These are phyloP conservation scores for Bipolaris cookei DNA, from an alignment of 2,329 filamentous ascomycete species.

Conservation along the genomic window DNA sequence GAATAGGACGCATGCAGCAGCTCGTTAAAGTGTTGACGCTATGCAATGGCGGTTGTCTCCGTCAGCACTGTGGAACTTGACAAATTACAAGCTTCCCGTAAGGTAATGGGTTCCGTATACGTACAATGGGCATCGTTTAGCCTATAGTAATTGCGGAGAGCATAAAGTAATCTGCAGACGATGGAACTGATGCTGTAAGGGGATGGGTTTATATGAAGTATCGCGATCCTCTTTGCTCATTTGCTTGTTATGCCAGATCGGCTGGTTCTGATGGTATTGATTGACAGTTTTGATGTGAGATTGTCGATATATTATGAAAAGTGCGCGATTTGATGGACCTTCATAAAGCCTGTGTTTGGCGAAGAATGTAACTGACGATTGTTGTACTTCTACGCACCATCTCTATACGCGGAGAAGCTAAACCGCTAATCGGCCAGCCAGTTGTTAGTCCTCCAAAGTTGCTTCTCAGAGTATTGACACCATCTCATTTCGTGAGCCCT, in stretches of 20 bases:
- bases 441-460: too few relatives aligned
- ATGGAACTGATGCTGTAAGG: not conserved
- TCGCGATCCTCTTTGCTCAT: not conserved
- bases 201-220: not conserved
- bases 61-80: conserved; percentile 15
- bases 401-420: too few relatives aligned
- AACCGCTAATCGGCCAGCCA: too few relatives aligned
- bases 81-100: conserved; percentile 1
- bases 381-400: too few relatives aligned
- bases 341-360: not conserved
- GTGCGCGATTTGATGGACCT: too few relatives aligned
- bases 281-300: not conserved
- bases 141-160: conserved; percentile 4
- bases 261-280: too few relatives aligned
- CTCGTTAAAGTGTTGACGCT: conserved; percentile 8
- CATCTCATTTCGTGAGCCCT: too few relatives aligned
- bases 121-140: conserved; percentile 6
- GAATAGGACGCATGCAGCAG: conserved; percentile 9
- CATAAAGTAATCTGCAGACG: not conserved
- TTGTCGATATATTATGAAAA: not conserved
- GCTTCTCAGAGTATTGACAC: too few relatives aligned
- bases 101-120: not conserved
- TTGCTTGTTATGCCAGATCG: not conserved
- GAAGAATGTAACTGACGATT: not conserved
- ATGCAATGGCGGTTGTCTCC: not conserved